Percentiles rank a stretch among this genome's conserved stretches.
Evolutionary conservation across 129 eudicot genomes (phyloP).

Genomic region (Centella asiatica): DNA sequence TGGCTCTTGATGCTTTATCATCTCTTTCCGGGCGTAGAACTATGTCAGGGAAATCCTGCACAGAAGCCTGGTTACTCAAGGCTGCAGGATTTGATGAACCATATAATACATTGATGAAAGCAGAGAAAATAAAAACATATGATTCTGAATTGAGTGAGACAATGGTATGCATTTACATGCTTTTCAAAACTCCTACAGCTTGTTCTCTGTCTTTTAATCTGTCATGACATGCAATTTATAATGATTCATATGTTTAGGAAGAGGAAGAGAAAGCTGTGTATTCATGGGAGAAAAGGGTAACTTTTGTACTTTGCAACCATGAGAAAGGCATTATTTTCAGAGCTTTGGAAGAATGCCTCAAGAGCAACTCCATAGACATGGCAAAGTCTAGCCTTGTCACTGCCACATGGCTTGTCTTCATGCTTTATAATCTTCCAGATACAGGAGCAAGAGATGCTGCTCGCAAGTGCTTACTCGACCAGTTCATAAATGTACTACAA

Average conservation of each 20-base stretch:
- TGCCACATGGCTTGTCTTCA: conserved; percentile 72
- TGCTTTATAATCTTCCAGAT: conserved; percentile 59
- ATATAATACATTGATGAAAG: conserved; percentile 38
- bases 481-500: conserved; percentile 50
- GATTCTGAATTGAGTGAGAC: conserved; percentile 27
- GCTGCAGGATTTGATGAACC: conserved; percentile 62
- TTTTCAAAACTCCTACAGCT: neutral
- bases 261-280: conserved; percentile 54
- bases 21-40: conserved; percentile 59
- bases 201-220: neutral
- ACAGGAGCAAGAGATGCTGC: conserved; percentile 60
- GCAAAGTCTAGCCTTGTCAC: conserved; percentile 48
- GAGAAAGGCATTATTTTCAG: conserved; percentile 59
- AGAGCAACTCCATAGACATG: conserved; percentile 57
- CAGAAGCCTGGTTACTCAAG: conserved; percentile 74
- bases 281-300: conserved; percentile 64
- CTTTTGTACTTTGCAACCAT: conserved; percentile 69
- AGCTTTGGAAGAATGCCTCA: conserved; percentile 59
- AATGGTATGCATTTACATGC: conserved; percentile 27
- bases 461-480: conserved; percentile 54
- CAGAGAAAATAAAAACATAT: conserved; percentile 25
- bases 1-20: conserved; percentile 50
- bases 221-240: neutral
- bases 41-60: conserved; percentile 38
- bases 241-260: conserved; percentile 29